A percentile compares a stretch with the other conserved stretches of the same genome.
Conservation (phyloP, 1,284 basidiomycete genomes). For the Leccinum pallidistipes region DNA sequence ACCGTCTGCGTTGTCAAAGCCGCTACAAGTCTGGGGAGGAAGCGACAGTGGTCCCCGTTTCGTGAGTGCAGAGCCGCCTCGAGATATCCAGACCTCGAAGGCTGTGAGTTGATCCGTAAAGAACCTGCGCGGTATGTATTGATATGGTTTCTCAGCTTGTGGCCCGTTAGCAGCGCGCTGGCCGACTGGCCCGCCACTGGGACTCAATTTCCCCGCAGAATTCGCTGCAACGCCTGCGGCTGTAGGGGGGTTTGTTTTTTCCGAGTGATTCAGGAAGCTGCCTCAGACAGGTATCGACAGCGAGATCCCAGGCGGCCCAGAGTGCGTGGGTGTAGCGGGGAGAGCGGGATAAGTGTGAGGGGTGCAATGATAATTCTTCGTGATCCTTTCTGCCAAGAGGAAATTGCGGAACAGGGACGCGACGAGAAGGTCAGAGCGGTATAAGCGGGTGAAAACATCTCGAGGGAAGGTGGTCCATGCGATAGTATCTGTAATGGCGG, state of each 20-base stretch:
- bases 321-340: constrained; percentile 91
- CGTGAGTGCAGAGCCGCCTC: constrained; percentile 82
- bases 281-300: constrained; percentile 92
- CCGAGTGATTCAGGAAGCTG: constrained; percentile 89
- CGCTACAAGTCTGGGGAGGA: constrained; percentile 45
- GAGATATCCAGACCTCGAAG: constrained; percentile 97
- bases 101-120: constrained; percentile 97
- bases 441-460: constrained; percentile 91
- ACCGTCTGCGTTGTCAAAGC: constrained; percentile 28
- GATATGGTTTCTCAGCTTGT: constrained; percentile 50
- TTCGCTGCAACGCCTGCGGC: constrained; percentile 33
- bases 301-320: constrained; percentile 98
- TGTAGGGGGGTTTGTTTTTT: constrained; percentile 47
- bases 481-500: constrained; percentile 97
- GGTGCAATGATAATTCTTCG: constrained; percentile 98
- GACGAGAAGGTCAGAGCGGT: constrained; percentile 94
- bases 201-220: constrained; percentile 28
- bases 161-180: constrained; percentile 32
- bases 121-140: constrained; percentile 89
- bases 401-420: constrained; percentile 97
- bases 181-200: constrained; percentile 41
- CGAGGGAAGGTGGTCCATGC: constrained; percentile 97
- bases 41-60: constrained; percentile 73
- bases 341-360: constrained; percentile 92
- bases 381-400: constrained; percentile 94